Evolutionary conservation across 371 early-diverging fungal species (phyloP), one percentile per base, ranked within the genome.

Genomic region (Syncephalastrum sp.): DNA sequence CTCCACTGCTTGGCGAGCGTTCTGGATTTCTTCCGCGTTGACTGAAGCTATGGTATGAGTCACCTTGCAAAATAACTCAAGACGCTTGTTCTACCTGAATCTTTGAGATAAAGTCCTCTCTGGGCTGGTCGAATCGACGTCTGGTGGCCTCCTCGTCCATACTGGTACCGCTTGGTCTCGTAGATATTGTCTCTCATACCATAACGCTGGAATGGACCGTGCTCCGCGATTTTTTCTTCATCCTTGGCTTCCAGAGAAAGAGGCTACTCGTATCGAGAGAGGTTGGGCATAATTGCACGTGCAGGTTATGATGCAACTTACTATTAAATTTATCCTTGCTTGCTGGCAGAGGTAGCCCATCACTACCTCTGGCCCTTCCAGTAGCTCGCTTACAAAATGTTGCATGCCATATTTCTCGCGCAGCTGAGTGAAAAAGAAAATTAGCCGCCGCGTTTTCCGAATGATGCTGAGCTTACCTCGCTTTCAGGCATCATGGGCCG

Each of bases 361-460:
- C 1, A 95, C 70, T 4, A 81, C 74, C 0, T 74, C 69, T 4
- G 93, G 93, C 0, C 88, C 93, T 17, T 89, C 88, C n/a, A 97
- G 50, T 14, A 87, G 75, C 58, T 94, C 89, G 21, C 84, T 62
- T 15, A 87, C 61, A 59, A 84, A 92, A 47, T 89, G 80, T 21
- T 89, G 89, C 67, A 97, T 87, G 3, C 91, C 91, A 50, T 77
- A 72, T 6, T 19, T 57, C 6, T 58, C 44, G 7, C 47, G 59
- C 19, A 74, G 53, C 61, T 63, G 47, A 6, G 14, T 0, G 38
- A 33, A 33, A 10, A 10, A 33, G 0, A 33, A 33, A 33, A 10
- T 33, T 33, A 33, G 12, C 19, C 19, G 17, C 42, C 6, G 17
- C 14, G 16, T 24, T 29, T 45, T 27, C 23, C 4, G 14, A 10